Evolutionary conservation across 495 filamentous ascomycete species (phyloP).

Genomic region (Schizothecium vesticola): DNA sequence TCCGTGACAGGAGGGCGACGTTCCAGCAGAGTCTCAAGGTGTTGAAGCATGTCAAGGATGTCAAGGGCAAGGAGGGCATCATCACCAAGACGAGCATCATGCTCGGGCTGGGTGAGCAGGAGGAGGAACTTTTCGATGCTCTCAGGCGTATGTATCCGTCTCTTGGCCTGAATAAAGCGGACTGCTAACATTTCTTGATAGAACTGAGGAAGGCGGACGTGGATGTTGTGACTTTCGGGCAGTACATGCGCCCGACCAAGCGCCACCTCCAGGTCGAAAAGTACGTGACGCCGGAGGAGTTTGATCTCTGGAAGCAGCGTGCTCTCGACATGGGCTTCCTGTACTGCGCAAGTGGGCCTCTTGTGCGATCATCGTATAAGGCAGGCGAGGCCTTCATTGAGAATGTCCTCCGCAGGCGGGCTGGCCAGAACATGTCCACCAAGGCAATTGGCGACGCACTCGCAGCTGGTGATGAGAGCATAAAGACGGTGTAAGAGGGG

Average conservation of each 20-base stretch:
- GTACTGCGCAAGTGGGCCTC: conserved; percentile 87
- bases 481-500: conserved; percentile 13
- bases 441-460: conserved; percentile 19
- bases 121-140: conserved; percentile 79
- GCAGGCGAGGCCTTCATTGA: conserved; percentile 98
- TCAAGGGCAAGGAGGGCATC: conserved; percentile 54
- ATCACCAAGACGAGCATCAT: conserved; percentile 98
- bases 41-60: conserved; percentile 73
- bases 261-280: conserved; percentile 93
- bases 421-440: conserved; percentile 36
- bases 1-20: conserved; percentile 83
- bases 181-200: conserved; percentile 18
- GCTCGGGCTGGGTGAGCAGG: conserved; percentile 89
- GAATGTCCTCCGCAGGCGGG: conserved; percentile 89
- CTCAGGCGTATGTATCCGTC: conserved; percentile 50
- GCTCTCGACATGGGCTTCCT: conserved; percentile 94
- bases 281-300: conserved; percentile 84
- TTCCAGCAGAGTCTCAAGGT: conserved; percentile 83
- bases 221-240: conserved; percentile 95
- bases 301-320: conserved; percentile 84
- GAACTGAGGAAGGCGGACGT: conserved; percentile 75
- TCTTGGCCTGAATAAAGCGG: not conserved
- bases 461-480: conserved; percentile 19
- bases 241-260: conserved; percentile 99
- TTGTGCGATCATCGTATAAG: conserved; percentile 93